A percentile compares a stretch with the other conserved stretches of the same genome.
These are phyloP conservation scores for Ascochyta fabae DNA, from an alignment of 2,329 filamentous ascomycete species.

Conservation along the genomic window DNA sequence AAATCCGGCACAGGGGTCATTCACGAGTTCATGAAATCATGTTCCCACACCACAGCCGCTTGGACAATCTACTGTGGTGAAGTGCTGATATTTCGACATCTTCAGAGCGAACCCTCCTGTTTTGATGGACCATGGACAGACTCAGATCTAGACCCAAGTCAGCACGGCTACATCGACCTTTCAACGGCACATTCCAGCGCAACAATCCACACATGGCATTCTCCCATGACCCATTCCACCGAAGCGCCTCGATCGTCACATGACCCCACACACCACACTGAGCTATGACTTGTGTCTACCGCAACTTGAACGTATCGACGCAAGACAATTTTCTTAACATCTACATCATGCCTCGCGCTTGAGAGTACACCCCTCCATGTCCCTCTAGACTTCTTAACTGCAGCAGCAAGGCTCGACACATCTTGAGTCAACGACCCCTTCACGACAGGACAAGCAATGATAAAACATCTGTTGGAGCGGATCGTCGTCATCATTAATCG, in stretches of 20 bases:
- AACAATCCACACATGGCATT: too few relatives aligned
- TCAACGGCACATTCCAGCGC: not conserved
- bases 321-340: not conserved
- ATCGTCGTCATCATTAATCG: conserved; percentile 11
- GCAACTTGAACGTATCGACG: not conserved
- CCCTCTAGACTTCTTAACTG: not conserved
- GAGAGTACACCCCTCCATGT: not conserved
- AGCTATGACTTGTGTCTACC: not conserved
- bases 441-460: not conserved
- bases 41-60: conserved; percentile 6
- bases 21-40: conserved; percentile 39
- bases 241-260: too few relatives aligned
- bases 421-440: not conserved
- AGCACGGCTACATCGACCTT: not conserved
- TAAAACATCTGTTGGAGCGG: not conserved
- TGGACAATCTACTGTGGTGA: not conserved
- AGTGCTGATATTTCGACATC: not conserved
- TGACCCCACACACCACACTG: not conserved
- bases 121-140: not conserved
- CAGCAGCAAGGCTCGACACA: too few relatives aligned
- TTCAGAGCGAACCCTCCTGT: too few relatives aligned
- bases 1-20: conserved; percentile 44
- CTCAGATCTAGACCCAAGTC: not conserved
- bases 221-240: too few relatives aligned
- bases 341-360: not conserved